Conservation (phyloP, 2,329 filamentous ascomycete genomes). For the Emydomyces testavorans region DNA sequence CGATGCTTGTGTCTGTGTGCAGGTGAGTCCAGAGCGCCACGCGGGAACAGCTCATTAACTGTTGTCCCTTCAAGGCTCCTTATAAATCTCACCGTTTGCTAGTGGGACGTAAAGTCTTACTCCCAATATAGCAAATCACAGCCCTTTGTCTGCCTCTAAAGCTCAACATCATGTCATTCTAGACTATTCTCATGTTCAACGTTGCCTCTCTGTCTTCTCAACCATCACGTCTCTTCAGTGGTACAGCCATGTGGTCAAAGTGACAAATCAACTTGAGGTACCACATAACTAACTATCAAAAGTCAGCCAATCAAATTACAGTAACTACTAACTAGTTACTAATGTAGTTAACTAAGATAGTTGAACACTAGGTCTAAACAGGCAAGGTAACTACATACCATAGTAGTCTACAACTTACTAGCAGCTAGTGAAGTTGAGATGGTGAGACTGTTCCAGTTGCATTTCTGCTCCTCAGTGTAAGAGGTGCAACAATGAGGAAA, state of each 20-base stretch:
- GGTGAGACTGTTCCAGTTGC: not conserved
- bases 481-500: too few relatives aligned
- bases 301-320: constrained; percentile 5
- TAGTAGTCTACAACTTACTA: too few relatives aligned
- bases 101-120: not conserved
- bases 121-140: not conserved
- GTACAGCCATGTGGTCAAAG: constrained; percentile 8
- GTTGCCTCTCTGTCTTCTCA: not conserved
- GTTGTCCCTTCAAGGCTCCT: too few relatives aligned
- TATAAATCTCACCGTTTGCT: not conserved
- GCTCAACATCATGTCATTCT: not conserved
- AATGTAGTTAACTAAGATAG: too few relatives aligned
- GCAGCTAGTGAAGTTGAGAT: too few relatives aligned
- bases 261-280: constrained; percentile 9
- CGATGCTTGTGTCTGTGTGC: constrained; percentile 1
- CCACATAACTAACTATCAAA: constrained; percentile 7
- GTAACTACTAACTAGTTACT: too few relatives aligned
- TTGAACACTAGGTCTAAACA: not conserved
- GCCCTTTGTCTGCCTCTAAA: not conserved
- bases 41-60: too few relatives aligned
- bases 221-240: not conserved
- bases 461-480: too few relatives aligned
- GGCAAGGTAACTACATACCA: too few relatives aligned
- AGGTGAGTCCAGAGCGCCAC: too few relatives aligned
- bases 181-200: not conserved